Base-by-base conservation (phyloP, 768 basidiomycete species). In the Pisolithus orientalis region DNA sequence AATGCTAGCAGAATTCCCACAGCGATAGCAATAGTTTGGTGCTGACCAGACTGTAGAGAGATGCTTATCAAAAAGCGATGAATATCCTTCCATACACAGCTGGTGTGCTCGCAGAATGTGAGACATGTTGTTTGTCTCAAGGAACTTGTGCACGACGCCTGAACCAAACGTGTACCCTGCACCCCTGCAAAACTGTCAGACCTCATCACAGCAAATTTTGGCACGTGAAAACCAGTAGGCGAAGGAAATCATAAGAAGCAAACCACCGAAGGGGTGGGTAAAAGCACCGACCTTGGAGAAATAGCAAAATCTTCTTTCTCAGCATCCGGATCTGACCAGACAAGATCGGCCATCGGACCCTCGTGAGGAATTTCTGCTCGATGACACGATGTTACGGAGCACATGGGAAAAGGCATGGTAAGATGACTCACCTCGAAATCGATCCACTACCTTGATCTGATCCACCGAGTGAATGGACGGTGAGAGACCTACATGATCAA, bases 281-380 rank as follows among this genome's bases (percentile, higher is more conserved):
- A 57, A 44, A 39, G 47, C 25, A 71, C 80, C 51, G 57, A 95
- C 94, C 95, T 83, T 52, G 95, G 95, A 54, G 94, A 96, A 70
- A 99, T 98, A 28, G 96, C 95, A 66, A 98, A 99, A 63, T 98
- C 96, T 68, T 98, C 96, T 69, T 98, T 99, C 70, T 99, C 96
- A 37, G 92, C 84, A 72, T 99, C 96, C 34, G 96, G 96, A 79
- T 99, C 96, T 43, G 94, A 97, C 96, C 96, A 99, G 2, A 99
- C 96, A 27, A 99, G 80, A 78, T 99, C 96, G 11, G 95, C 95
- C 94, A 99, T 98, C 27, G 96, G 95, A 4, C 96, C 96, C 70
- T 99, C 96, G 62, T 98, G 96, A 40, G 96, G 96, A 53, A 99
- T 98, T 76, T 99, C 96, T 94, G 63, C 24, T 17, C 53, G 52